These are phyloP conservation scores for Lactarius evosmus DNA, from an alignment of 768 basidiomycete species.

Conservation along the genomic window DNA sequence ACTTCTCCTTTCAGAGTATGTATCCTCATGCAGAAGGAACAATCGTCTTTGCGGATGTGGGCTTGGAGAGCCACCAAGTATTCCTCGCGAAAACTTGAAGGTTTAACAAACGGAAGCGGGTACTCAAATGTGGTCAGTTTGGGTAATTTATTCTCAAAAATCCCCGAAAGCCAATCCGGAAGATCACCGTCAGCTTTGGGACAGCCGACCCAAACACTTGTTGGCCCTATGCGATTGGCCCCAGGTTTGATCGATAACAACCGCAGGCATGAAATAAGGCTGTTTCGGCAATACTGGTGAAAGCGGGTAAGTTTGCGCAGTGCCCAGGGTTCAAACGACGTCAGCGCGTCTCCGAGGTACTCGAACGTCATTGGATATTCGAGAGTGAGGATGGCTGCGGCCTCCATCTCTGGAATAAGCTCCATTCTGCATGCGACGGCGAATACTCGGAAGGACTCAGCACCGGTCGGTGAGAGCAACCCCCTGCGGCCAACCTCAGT, in stretches of 20 bases:
- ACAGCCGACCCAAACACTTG: too few species aligned
- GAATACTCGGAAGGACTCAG: slow-evolving; percentile 22
- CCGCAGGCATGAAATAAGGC: background rate
- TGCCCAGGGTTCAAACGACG: background rate
- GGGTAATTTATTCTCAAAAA: too few species aligned
- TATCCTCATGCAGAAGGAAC: slow-evolving; percentile 1
- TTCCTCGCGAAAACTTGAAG: background rate
- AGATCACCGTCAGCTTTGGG: too few species aligned
- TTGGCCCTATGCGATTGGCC: too few species aligned
- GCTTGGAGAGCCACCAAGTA: background rate
- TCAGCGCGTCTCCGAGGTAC: background rate
- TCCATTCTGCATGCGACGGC: slow-evolving; percentile 11
- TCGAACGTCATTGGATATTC: background rate
- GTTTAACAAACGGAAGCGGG: background rate
- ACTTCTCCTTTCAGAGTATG: background rate
- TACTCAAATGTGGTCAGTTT: too few species aligned
- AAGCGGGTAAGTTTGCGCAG: background rate
- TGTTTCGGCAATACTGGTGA: background rate
- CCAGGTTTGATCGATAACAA: too few species aligned
- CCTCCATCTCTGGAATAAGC: background rate
- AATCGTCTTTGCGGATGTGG: background rate
- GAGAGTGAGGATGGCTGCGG: too few species aligned
- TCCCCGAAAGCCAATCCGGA: too few species aligned
- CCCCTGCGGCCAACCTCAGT: background rate
- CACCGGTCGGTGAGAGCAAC: background rate